phyloP scores from a whole-genome alignment of 2,329 filamentous ascomycete genomes.

The Ambrosiella xylebori region DNA sequence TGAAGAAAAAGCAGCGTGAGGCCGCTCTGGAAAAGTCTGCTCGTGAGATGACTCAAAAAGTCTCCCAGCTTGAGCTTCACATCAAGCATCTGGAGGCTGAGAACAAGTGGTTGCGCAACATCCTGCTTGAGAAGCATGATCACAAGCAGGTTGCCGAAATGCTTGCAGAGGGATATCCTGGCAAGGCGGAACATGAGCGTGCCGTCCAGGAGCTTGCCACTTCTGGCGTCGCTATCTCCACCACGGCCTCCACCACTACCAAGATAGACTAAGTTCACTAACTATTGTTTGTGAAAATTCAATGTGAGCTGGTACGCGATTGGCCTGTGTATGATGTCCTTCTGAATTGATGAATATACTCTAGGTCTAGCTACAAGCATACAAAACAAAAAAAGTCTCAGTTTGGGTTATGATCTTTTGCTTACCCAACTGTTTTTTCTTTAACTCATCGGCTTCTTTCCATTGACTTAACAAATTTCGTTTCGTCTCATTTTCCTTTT shows the following conservation, averaged over 20 bases:
- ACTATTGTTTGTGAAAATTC: too few relatives aligned
- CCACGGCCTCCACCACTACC: neutral
- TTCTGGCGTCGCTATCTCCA: neutral
- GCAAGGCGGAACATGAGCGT: constrained; percentile 9
- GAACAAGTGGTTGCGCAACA: constrained; percentile 66
- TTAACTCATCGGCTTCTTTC: neutral
- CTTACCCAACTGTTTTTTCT: neutral
- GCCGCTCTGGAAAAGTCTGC: constrained; percentile 66
- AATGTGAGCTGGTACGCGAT: neutral
- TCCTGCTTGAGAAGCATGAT: constrained; percentile 68
- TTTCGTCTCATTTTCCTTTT: too few relatives aligned
- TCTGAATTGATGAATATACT: neutral
- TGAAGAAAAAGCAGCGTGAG: constrained; percentile 94
- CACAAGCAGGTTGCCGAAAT: constrained; percentile 32
- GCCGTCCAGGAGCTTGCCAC: constrained; percentile 2
- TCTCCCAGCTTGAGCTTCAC: constrained; percentile 51
- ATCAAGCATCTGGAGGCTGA: constrained; percentile 67
- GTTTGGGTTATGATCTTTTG: neutral
- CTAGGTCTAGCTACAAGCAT: neutral
- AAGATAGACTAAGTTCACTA: neutral
- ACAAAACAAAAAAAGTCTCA: neutral
- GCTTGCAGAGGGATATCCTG: constrained; percentile 33
- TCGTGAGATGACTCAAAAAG: constrained; percentile 71
- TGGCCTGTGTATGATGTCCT: neutral
- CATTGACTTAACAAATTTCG: too few relatives aligned